Percentiles rank a stretch among this genome's conserved stretches.
Conservation (phyloP, 2,329 filamentous ascomycete species). For the Ophiostoma populinum region DNA sequence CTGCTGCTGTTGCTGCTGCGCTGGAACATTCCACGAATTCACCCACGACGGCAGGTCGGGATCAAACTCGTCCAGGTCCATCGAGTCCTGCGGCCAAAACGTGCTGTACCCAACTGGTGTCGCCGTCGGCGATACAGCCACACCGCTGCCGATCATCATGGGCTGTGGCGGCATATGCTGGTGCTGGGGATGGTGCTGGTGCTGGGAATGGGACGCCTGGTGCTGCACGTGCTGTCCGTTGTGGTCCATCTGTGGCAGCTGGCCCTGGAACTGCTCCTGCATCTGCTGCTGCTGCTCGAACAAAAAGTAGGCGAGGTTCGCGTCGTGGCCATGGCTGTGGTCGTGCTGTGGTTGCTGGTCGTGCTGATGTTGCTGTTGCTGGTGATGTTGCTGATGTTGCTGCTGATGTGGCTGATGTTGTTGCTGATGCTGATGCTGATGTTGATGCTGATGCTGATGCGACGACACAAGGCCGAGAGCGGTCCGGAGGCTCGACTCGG, state of each 20-base stretch:
- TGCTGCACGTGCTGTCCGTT: not conserved
- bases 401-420: not conserved
- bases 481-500: conserved; percentile 3
- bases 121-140: conserved; percentile 1
- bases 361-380: conserved; percentile 3
- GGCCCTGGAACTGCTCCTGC: not conserved
- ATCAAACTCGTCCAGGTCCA: conserved; percentile 16
- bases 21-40: conserved; percentile 8
- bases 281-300: not conserved
- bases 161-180: not conserved
- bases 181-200: not conserved
- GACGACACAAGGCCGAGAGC: conserved; percentile 4
- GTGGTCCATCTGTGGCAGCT: not conserved
- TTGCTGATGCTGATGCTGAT: not conserved
- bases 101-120: conserved; percentile 5
- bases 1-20: not conserved
- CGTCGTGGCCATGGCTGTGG: no score
- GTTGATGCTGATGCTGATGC: conserved; percentile 1
- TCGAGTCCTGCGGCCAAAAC: conserved; percentile 12
- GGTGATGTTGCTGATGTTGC: not conserved
- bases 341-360: not conserved
- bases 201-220: conserved; percentile 1
- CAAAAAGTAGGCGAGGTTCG: no score
- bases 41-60: conserved; percentile 13
- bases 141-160: conserved; percentile 1